A percentile compares a stretch with the other conserved stretches of the same genome.
Conservation (phyloP, 257 asterid species). For the Ajuga chamaepitys region DNA sequence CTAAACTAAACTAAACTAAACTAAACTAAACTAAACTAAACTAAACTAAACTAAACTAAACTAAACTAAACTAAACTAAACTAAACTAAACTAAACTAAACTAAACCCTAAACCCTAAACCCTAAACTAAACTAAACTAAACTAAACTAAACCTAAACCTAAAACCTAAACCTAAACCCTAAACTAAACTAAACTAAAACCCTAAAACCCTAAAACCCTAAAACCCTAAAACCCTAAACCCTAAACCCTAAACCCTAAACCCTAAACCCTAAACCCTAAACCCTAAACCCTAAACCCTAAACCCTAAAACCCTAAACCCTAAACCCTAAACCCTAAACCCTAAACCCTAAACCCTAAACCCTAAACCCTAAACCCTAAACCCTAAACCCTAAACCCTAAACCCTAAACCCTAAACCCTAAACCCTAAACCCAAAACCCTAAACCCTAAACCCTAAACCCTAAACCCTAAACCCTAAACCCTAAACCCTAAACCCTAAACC, state of each 20-base stretch:
- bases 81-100: too few species aligned
- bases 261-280: too few species aligned
- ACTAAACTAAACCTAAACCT: not conserved
- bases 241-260: too few species aligned
- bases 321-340: not conserved
- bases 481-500: constrained; percentile 15
- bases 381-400: not conserved
- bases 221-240: constrained; percentile 11
- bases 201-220: constrained; percentile 14
- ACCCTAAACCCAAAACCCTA: constrained; percentile 17
- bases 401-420: constrained; percentile 17
- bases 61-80: too few species aligned
- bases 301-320: too few species aligned
- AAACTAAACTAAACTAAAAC: too few species aligned
- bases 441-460: constrained; percentile 18
- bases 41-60: too few species aligned
- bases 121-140: not conserved
- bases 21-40: too few species aligned
- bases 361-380: constrained; percentile 1
- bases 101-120: too few species aligned
- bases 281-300: too few species aligned
- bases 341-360: constrained; percentile 13
- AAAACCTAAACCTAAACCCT: too few species aligned
- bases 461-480: constrained; percentile 16
- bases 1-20: too few species aligned